phyloP scores from a whole-genome alignment of 2,329 filamentous ascomycete species.

The Triangularia verruculosa region DNA sequence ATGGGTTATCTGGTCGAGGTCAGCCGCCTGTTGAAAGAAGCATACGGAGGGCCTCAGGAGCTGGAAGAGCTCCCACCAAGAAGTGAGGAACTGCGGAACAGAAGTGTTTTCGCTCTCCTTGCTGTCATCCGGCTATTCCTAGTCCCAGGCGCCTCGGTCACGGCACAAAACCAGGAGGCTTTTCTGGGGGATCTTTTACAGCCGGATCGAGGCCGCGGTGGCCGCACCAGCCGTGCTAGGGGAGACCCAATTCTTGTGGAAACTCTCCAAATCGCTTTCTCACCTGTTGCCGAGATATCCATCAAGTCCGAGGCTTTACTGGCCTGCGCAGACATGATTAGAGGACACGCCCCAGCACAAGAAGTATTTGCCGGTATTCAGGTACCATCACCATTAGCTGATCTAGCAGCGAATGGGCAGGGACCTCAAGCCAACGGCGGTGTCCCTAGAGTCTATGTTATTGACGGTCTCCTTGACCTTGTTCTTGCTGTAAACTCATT shows the following conservation, averaged over 20 bases:
- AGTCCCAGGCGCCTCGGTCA: slow-evolving; percentile 73
- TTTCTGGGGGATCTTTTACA: slow-evolving; percentile 67
- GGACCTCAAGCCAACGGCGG: slow-evolving; percentile 47
- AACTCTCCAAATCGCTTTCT: slow-evolving; percentile 80
- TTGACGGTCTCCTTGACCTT: slow-evolving; percentile 86
- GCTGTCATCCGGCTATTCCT: slow-evolving; percentile 86
- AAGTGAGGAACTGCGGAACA: slow-evolving; percentile 75
- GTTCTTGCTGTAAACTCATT: slow-evolving; percentile 66
- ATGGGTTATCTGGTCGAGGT: slow-evolving; percentile 77
- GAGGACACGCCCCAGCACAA: slow-evolving; percentile 74
- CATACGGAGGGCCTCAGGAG: slow-evolving; percentile 51
- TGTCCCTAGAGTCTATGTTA: slow-evolving; percentile 74
- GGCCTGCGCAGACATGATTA: slow-evolving; percentile 85
- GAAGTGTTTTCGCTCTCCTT: slow-evolving; percentile 87
- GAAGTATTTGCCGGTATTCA: slow-evolving; percentile 86
- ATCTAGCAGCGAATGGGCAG: slow-evolving; percentile 38
- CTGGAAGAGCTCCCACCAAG: slow-evolving; percentile 66
- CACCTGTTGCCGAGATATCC: slow-evolving; percentile 64
- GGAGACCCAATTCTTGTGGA: slow-evolving; percentile 65
- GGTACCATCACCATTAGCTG: slow-evolving; percentile 60
- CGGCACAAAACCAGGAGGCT: slow-evolving; percentile 76
- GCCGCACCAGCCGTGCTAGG: slow-evolving; percentile 7
- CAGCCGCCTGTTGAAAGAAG: slow-evolving; percentile 63
- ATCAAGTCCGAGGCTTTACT: slow-evolving; percentile 84
- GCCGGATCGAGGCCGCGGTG: slow-evolving; percentile 10